Conservation (phyloP, 2,329 filamentous ascomycete genomes). For the Coniochaeta hoffmannii region DNA sequence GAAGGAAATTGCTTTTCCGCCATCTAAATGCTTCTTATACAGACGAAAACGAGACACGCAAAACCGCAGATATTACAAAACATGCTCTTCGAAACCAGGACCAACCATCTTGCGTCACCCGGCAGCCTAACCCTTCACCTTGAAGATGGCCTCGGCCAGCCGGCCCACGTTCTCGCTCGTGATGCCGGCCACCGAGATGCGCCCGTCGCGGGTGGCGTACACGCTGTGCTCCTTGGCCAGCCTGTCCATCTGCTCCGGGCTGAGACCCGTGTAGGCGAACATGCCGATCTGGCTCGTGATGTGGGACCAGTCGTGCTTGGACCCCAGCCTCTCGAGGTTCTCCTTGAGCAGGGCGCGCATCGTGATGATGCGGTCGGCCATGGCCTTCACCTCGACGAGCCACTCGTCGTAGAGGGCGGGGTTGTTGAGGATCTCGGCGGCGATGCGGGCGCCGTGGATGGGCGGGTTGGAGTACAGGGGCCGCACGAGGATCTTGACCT, state of each 20-base stretch:
- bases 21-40: background rate
- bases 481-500: conserved; percentile 96
- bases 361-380: conserved; percentile 98
- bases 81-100: too few species aligned
- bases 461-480: conserved; percentile 98
- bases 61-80: background rate
- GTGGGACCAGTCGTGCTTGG: conserved; percentile 97
- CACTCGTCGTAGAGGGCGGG: conserved; percentile 82
- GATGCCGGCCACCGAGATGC: conserved; percentile 81
- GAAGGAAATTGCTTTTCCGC: background rate
- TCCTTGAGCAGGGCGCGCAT: conserved; percentile 94
- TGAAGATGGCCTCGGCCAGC: conserved; percentile 77
- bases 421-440: conserved; percentile 84
- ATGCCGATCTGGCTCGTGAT: conserved; percentile 99
- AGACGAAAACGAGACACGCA: background rate
- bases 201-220: conserved; percentile 89
- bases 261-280: conserved; percentile 97
- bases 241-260: conserved; percentile 80
- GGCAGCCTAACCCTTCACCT: conserved; percentile 58
- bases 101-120: background rate
- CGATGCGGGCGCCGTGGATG: conserved; percentile 91
- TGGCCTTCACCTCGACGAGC: conserved; percentile 93
- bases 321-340: conserved; percentile 90
- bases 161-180: conserved; percentile 72
- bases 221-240: conserved; percentile 95